These are phyloP conservation scores for Akebia trifoliata DNA, from an alignment of 164 flowering plant species.

Conservation along the genomic window DNA sequence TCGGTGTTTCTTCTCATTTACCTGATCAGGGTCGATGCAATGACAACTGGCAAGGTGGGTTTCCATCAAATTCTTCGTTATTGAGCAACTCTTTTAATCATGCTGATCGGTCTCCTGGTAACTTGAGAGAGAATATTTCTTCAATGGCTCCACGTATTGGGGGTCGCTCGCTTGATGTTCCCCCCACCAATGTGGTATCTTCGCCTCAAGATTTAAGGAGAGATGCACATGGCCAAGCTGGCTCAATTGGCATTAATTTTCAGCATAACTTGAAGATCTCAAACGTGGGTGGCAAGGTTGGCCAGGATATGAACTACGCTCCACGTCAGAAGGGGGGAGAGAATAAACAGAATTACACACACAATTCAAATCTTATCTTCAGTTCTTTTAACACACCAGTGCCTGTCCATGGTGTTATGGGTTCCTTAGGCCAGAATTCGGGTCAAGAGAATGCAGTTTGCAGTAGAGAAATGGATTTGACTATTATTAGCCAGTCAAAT, in stretches of 20 bases:
- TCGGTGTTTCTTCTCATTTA: slow-evolving; percentile 29
- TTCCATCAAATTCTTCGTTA: slow-evolving; percentile 31
- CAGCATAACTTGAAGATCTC: slow-evolving; percentile 21
- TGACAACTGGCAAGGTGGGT: slow-evolving; percentile 42
- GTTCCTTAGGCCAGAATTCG: slow-evolving; percentile 21
- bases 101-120: slow-evolving; percentile 18
- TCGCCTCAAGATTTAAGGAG: slow-evolving; percentile 28
- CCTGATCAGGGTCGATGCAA: slow-evolving; percentile 36
- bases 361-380: slow-evolving; percentile 22
- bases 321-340: slow-evolving; percentile 33
- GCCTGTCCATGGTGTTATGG: slow-evolving; percentile 22
- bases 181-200: slow-evolving; percentile 21
- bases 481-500: slow-evolving; percentile 23
- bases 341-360: slow-evolving; percentile 20
- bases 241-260: slow-evolving; percentile 17
- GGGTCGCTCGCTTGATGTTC: slow-evolving; percentile 23
- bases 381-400: slow-evolving; percentile 25
- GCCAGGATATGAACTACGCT: slow-evolving; percentile 15
- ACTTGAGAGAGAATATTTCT: slow-evolving; percentile 32
- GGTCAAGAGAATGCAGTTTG: slow-evolving; percentile 21
- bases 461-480: slow-evolving; percentile 23
- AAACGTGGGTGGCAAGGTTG: slow-evolving; percentile 11
- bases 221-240: slow-evolving; percentile 33
- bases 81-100: slow-evolving; percentile 22
- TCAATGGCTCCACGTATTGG: slow-evolving; percentile 23